These are phyloP conservation scores for Penicillium herquei DNA, from an alignment of 495 filamentous ascomycete species.

Conservation along the genomic window DNA sequence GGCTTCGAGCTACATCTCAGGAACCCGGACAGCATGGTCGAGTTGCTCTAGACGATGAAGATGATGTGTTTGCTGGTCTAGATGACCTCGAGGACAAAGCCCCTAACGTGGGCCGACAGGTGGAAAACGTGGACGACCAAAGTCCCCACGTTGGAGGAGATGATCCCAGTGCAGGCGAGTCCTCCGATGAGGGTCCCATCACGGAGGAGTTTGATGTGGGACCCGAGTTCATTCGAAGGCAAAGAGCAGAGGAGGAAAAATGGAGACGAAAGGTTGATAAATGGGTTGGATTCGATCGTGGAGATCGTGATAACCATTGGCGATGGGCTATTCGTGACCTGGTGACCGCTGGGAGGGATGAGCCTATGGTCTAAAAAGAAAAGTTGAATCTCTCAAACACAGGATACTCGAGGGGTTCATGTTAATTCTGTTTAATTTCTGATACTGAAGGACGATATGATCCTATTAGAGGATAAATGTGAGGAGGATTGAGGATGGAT, in stretches of 20 bases:
- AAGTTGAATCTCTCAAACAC: too few relatives aligned
- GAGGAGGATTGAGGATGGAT: constrained; percentile 10
- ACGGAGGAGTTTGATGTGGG: constrained; percentile 98
- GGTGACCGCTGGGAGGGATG: constrained; percentile 27
- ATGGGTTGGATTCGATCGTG: constrained; percentile 60
- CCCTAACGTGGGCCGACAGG: too few relatives aligned
- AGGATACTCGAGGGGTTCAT: too few relatives aligned
- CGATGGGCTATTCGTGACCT: constrained; percentile 56
- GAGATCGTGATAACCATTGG: constrained; percentile 45
- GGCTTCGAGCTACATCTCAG: constrained; percentile 68
- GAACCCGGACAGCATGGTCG: constrained; percentile 30
- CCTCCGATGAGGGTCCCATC: constrained; percentile 73
- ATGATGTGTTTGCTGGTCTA: constrained; percentile 77
- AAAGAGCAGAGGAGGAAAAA: constrained; percentile 84
- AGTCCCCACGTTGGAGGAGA: constrained; percentile 41
- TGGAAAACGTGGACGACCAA: constrained; percentile 16
- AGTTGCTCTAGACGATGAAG: constrained; percentile 48
- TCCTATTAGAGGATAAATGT: neutral
- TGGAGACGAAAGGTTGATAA: constrained; percentile 82
- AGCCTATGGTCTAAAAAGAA: neutral
- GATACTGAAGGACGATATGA: too few relatives aligned
- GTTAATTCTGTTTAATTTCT: too few relatives aligned
- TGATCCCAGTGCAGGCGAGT: constrained; percentile 50
- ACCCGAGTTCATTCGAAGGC: constrained; percentile 85
- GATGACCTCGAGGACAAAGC: constrained; percentile 62